These are phyloP conservation scores for Aspergillus sclerotialis DNA, from an alignment of 2,329 filamentous ascomycete species.

Conservation along the genomic window DNA sequence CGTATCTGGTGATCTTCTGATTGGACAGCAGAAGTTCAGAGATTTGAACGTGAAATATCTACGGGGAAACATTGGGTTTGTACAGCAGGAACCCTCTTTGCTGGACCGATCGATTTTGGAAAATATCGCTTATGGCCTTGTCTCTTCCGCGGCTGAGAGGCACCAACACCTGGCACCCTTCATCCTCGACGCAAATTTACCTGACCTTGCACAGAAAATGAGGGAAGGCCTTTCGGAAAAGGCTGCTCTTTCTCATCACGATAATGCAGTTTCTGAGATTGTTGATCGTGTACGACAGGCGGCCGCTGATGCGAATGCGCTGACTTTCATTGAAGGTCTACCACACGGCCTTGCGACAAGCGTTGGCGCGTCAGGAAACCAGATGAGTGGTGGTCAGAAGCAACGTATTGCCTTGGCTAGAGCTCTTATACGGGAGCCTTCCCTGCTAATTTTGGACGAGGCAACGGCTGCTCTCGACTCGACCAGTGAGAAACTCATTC, in stretches of 20 bases:
- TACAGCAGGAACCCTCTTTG: constrained; percentile 48
- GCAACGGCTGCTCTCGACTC: constrained; percentile 32
- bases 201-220: constrained; percentile 18
- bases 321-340: constrained; percentile 20
- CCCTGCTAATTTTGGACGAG: constrained; percentile 53
- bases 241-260: constrained; percentile 15
- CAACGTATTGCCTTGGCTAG: constrained; percentile 86
- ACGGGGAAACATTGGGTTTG: constrained; percentile 31
- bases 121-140: constrained; percentile 47
- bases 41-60: constrained; percentile 29
- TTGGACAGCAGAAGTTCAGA: constrained; percentile 23
- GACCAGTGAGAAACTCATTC: constrained; percentile 27
- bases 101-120: constrained; percentile 47
- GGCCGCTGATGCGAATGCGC: constrained; percentile 19
- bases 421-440: constrained; percentile 77
- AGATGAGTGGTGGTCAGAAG: constrained; percentile 62
- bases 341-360: constrained; percentile 18
- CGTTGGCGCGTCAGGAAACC: constrained; percentile 29
- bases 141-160: constrained; percentile 23
- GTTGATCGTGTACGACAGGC: constrained; percentile 21
- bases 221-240: constrained; percentile 16
- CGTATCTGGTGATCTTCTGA: constrained; percentile 19
- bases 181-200: constrained; percentile 19
- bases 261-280: constrained; percentile 20
- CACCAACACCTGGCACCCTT: constrained; percentile 18